Conservation (phyloP, 2,329 filamentous ascomycete genomes). For the Venturia effusa region DNA sequence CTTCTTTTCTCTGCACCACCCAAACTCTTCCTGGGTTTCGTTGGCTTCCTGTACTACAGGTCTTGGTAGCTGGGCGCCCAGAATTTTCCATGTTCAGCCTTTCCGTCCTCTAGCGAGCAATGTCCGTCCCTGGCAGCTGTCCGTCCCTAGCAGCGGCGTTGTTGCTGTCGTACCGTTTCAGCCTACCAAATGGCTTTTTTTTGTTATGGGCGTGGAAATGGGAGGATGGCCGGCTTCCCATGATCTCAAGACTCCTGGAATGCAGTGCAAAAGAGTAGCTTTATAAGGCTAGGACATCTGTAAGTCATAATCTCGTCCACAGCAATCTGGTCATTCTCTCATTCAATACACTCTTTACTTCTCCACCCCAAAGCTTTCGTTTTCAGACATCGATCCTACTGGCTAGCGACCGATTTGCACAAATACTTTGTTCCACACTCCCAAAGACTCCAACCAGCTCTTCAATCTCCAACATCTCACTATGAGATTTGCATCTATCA, state of each 20-base stretch:
- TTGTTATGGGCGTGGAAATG: neutral
- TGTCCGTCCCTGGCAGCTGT: neutral
- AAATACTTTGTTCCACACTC: neutral
- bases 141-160: neutral
- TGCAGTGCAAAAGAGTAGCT: neutral
- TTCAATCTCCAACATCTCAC: neutral
- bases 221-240: neutral
- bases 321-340: conserved; percentile 1
- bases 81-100: neutral
- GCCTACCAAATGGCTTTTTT: neutral
- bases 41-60: neutral
- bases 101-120: neutral
- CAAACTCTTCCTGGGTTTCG: neutral
- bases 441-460: neutral
- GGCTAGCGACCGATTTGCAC: neutral
- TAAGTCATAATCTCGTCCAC: neutral
- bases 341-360: neutral
- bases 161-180: neutral
- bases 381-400: neutral
- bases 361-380: neutral
- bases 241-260: neutral
- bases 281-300: neutral
- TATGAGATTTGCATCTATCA: neutral
- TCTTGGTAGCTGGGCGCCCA: neutral
- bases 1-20: neutral